Conservation (phyloP, 148 eudicot species). For the Gaultheria prostrata region DNA sequence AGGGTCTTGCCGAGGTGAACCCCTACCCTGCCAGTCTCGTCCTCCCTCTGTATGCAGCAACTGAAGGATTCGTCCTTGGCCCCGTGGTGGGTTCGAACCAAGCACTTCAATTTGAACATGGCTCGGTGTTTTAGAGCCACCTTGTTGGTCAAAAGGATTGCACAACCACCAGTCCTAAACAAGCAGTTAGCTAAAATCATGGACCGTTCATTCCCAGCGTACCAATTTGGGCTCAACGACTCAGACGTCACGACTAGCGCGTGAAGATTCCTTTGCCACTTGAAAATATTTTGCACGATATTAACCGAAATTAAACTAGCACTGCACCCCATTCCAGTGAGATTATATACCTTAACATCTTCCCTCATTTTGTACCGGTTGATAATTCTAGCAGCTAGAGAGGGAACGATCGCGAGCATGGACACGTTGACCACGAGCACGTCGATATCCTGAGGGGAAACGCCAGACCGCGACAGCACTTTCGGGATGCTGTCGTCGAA, state of each 20-base stretch:
- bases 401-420: slow-evolving; percentile 59
- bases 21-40: slow-evolving; percentile 51
- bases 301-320: slow-evolving; percentile 69
- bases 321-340: slow-evolving; percentile 92
- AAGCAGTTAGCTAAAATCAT: slow-evolving; percentile 75
- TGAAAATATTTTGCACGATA: slow-evolving; percentile 46
- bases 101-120: slow-evolving; percentile 54
- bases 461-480: slow-evolving; percentile 38
- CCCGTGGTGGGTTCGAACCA: slow-evolving; percentile 75
- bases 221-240: slow-evolving; percentile 74
- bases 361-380: slow-evolving; percentile 68
- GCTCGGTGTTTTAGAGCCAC: slow-evolving; percentile 30
- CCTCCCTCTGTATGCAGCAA: slow-evolving; percentile 68
- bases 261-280: slow-evolving; percentile 23
- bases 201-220: slow-evolving; percentile 68
- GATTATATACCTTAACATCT: slow-evolving; percentile 60
- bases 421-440: slow-evolving; percentile 75
- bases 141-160: slow-evolving; percentile 60
- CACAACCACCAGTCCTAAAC: slow-evolving; percentile 75
- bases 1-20: slow-evolving; percentile 63
- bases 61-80: slow-evolving; percentile 53
- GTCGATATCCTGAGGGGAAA: slow-evolving; percentile 57
- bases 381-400: slow-evolving; percentile 52
- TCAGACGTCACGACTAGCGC: slow-evolving; percentile 79
- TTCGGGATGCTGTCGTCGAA: slow-evolving; percentile 44